Conservation (phyloP, 257 asterid species). For the Eustoma russellianum region DNA sequence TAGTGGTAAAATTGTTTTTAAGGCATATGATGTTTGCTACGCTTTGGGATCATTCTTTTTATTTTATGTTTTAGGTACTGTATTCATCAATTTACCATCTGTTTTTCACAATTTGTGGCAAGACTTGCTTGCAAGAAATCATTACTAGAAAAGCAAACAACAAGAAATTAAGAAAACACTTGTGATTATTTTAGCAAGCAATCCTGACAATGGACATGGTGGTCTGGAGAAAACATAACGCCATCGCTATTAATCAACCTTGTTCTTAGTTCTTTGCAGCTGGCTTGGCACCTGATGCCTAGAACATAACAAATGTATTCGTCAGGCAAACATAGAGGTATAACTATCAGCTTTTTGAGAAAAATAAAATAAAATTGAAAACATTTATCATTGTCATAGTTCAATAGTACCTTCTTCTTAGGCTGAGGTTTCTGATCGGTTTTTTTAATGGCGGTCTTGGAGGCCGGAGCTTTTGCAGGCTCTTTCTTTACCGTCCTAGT, state of each 20-base stretch:
- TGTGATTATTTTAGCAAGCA: neutral
- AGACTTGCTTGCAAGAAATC: too few species aligned
- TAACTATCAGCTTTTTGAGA: neutral
- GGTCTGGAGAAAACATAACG: neutral
- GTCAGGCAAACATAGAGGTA: neutral
- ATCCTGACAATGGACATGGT: too few species aligned
- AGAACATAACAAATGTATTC: neutral
- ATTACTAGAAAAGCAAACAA: neutral
- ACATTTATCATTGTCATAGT: neutral
- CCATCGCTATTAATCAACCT: neutral
- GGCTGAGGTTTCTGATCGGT: conserved; percentile 20
- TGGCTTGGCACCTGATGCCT: conserved; percentile 12
- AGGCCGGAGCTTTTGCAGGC: conserved; percentile 16
- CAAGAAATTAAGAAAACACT: neutral
- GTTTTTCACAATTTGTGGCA: too few species aligned
- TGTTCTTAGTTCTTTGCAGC: neutral
- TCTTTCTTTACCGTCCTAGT: conserved; percentile 16
- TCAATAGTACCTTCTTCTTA: conserved; percentile 21
- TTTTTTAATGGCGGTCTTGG: conserved; percentile 17
- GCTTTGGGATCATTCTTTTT: too few species aligned
- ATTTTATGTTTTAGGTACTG: too few species aligned
- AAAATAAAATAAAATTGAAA: neutral
- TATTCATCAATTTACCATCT: too few species aligned
- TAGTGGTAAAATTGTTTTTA: too few species aligned
- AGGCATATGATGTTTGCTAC: too few species aligned